phyloP scores from a whole-genome alignment of 768 basidiomycete genomes.

The Serendipita sp. region DNA sequence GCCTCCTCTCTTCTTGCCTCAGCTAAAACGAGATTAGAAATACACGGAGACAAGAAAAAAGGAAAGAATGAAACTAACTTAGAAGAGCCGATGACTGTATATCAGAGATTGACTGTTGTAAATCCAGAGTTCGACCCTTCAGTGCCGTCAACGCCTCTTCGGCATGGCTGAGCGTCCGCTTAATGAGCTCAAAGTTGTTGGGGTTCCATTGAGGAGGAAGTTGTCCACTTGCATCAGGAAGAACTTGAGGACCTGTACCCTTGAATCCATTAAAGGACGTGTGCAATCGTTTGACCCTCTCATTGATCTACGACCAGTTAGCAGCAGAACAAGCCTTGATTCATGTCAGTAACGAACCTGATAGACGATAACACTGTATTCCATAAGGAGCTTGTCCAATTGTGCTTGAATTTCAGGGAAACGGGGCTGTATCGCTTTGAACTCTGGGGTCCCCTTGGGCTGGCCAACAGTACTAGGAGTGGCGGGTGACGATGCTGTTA shows the following conservation, averaged over 20 bases:
- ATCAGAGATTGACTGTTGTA: constrained; percentile 17
- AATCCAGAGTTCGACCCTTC: constrained; percentile 12
- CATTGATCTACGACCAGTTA: constrained; percentile 24
- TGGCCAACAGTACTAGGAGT: constrained; percentile 10
- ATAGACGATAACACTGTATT: constrained; percentile 11
- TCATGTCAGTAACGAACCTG: not conserved
- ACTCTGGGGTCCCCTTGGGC: constrained; percentile 20
- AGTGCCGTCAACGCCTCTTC: constrained; percentile 23
- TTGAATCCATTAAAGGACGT: constrained; percentile 10
- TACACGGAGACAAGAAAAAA: not conserved
- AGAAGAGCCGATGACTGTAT: constrained; percentile 19
- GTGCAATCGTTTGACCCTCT: not conserved
- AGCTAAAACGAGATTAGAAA: constrained; percentile 28
- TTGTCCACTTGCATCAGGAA: not conserved
- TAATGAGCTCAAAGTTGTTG: not conserved
- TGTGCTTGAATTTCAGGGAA: constrained; percentile 33
- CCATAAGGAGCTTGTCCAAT: constrained; percentile 38
- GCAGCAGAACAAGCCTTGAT: constrained; percentile 25
- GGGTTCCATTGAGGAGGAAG: not conserved
- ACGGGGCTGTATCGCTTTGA: constrained; percentile 56
- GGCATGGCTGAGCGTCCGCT: constrained; percentile 24
- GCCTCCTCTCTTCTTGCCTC: constrained; percentile 75
- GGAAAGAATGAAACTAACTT: constrained; percentile 15
- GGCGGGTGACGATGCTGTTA: constrained; percentile 1
- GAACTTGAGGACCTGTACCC: constrained; percentile 3